Evolutionary conservation across 1,284 basidiomycete genomes (phyloP).

Genomic region (Athelia psychrophila): DNA sequence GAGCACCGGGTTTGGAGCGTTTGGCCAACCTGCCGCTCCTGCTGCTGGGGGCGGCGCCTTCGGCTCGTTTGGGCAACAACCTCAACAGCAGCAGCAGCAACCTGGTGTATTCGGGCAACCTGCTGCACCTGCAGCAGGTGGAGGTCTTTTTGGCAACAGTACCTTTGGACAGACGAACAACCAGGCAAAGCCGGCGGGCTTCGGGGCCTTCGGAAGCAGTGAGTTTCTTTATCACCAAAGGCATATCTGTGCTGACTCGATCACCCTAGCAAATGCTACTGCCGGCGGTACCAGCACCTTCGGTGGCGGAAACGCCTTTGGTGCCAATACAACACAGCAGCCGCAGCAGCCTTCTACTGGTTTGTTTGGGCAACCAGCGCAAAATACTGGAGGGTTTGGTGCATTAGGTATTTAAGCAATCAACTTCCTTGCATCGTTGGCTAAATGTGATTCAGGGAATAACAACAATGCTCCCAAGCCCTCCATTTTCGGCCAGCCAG

Average conservation of each 20-base stretch:
- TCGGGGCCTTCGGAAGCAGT: conserved; percentile 37
- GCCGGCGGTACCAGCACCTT: conserved; percentile 34
- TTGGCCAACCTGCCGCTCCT: not conserved
- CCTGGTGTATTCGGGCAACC: conserved; percentile 44
- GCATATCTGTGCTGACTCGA: too few relatives aligned
- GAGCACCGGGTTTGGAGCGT: not conserved
- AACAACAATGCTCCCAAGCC: conserved; percentile 38
- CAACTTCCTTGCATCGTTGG: not conserved
- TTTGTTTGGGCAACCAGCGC: conserved; percentile 39
- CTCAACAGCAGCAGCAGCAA: conserved; percentile 40
- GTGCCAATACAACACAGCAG: conserved; percentile 31
- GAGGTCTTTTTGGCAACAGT: conserved; percentile 20
- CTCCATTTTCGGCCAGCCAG: conserved; percentile 36
- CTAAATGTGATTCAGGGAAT: conserved; percentile 6
- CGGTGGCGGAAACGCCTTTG: conserved; percentile 29
- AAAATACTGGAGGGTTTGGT: conserved; percentile 25
- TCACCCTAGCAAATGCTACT: too few relatives aligned
- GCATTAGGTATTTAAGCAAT: conserved; percentile 35
- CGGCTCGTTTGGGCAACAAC: conserved; percentile 28
- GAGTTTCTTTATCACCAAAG: too few relatives aligned
- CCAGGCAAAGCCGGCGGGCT: conserved; percentile 7
- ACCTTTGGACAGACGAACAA: not conserved
- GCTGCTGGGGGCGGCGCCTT: not conserved
- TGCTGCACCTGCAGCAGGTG: conserved; percentile 46
- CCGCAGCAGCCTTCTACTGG: conserved; percentile 10